Conservation (phyloP, 352 stramenopile species). For the Thraustochytrium striatum region DNA sequence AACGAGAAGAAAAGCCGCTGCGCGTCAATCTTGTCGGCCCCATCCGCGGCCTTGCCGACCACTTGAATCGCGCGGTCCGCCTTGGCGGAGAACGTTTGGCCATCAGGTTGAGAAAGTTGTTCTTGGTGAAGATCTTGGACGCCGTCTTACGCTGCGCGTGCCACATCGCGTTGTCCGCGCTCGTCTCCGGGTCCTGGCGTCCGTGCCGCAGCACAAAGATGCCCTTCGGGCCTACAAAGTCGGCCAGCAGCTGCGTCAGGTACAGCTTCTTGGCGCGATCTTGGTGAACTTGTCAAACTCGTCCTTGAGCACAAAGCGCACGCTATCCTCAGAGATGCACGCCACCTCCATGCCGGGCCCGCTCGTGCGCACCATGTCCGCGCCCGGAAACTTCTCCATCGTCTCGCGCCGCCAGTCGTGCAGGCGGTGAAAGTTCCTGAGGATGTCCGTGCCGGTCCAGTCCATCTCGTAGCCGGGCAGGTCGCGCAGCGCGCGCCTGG, state of each 20-base stretch:
- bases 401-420: conserved; percentile 3
- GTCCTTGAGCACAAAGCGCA: conserved; percentile 47
- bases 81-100: conserved; percentile 1
- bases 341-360: neutral
- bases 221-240: conserved; percentile 28
- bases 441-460: conserved; percentile 14
- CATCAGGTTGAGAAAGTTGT: conserved; percentile 41
- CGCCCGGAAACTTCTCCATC: neutral
- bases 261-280: neutral
- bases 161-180: conserved; percentile 32
- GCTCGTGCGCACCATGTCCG: neutral
- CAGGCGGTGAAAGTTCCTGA: neutral
- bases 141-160: conserved; percentile 34
- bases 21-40: conserved; percentile 12
- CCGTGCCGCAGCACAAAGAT: conserved; percentile 45
- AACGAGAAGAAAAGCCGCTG: conserved; percentile 43
- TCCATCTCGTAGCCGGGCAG: conserved; percentile 20
- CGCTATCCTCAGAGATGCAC: neutral
- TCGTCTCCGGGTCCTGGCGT: neutral
- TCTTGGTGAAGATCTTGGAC: conserved; percentile 44
- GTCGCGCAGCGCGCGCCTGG: neutral
- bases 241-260: neutral
- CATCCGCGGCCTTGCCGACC: neutral
- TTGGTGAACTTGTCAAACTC: conserved; percentile 27
- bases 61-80: neutral